Percentiles rank a stretch among this genome's conserved stretches.
Conservation (phyloP, 2,329 filamentous ascomycete genomes). For the Fusarium sp. region DNA sequence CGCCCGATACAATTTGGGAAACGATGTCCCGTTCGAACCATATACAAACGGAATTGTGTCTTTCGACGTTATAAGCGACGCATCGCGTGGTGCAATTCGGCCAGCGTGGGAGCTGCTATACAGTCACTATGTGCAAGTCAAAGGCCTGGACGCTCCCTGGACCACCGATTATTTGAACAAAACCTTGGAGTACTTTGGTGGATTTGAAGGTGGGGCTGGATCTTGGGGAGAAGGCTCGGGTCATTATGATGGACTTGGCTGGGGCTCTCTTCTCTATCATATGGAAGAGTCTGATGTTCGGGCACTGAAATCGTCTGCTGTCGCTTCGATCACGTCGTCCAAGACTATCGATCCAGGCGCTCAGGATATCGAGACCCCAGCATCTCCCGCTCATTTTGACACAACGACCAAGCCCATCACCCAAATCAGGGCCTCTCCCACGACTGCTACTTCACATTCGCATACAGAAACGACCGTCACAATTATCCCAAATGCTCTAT, state of each 20-base stretch:
- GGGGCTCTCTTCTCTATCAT: constrained; percentile 3
- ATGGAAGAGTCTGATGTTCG: not conserved
- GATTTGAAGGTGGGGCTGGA: not conserved
- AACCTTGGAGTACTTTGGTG: not conserved
- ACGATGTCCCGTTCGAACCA: constrained; percentile 33
- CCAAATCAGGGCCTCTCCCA: too few species aligned
- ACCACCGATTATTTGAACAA: constrained; percentile 26
- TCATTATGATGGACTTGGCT: constrained; percentile 4
- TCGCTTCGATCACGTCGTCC: not conserved
- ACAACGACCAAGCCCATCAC: not conserved
- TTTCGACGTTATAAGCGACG: constrained; percentile 15
- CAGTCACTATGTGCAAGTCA: constrained; percentile 28
- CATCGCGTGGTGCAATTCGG: constrained; percentile 6
- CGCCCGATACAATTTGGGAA: constrained; percentile 25
- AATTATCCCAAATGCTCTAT: rapidly evolving
- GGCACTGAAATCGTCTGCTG: not conserved
- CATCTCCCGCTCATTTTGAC: not conserved
- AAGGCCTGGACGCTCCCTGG: constrained; percentile 30
- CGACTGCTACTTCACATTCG: not conserved
- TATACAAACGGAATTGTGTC: constrained; percentile 30
- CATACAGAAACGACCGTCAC: not conserved
- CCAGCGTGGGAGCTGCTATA: constrained; percentile 22
- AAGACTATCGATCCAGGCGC: too few species aligned
- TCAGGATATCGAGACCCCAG: not conserved
- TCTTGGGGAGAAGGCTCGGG: not conserved